Evolutionary conservation across 2,329 filamentous ascomycete genomes (phyloP).

Genomic region (Talaromyces sp.): DNA sequence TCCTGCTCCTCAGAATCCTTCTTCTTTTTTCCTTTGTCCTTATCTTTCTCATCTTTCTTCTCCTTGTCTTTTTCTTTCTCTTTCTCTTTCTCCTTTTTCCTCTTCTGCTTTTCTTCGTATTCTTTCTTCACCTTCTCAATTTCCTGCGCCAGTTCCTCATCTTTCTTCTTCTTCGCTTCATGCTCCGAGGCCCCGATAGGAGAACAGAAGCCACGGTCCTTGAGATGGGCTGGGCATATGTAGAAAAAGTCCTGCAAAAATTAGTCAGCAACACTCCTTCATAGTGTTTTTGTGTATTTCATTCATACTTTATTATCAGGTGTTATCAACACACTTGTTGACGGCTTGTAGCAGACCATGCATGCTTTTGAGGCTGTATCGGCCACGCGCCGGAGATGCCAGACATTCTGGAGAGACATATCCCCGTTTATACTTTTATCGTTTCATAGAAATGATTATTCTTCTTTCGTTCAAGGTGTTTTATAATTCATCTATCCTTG

Average conservation of each 20-base stretch:
- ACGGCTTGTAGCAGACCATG: conserved; percentile 87
- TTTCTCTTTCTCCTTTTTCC: conserved; percentile 63
- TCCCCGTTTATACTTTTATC: neutral
- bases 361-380: conserved; percentile 80
- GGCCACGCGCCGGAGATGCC: conserved; percentile 81
- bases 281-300: neutral
- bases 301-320: conserved; percentile 74
- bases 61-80: conserved; percentile 52
- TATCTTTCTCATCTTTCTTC: conserved; percentile 39
- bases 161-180: conserved; percentile 41
- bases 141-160: conserved; percentile 43
- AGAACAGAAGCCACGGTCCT: conserved; percentile 75
- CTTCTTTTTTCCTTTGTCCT: conserved; percentile 40
- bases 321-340: conserved; percentile 81
- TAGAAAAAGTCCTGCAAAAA: conserved; percentile 67
- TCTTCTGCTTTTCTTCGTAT: conserved; percentile 74
- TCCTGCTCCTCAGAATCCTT: conserved; percentile 24
- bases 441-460: neutral
- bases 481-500: neutral
- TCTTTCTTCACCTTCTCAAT: conserved; percentile 49
- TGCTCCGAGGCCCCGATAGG: conserved; percentile 48
- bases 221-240: conserved; percentile 77
- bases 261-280: neutral
- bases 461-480: neutral
- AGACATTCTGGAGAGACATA: conserved; percentile 65